These are phyloP conservation scores for Alternaria gansuensis DNA, from an alignment of 2,329 filamentous ascomycete genomes.

Conservation along the genomic window DNA sequence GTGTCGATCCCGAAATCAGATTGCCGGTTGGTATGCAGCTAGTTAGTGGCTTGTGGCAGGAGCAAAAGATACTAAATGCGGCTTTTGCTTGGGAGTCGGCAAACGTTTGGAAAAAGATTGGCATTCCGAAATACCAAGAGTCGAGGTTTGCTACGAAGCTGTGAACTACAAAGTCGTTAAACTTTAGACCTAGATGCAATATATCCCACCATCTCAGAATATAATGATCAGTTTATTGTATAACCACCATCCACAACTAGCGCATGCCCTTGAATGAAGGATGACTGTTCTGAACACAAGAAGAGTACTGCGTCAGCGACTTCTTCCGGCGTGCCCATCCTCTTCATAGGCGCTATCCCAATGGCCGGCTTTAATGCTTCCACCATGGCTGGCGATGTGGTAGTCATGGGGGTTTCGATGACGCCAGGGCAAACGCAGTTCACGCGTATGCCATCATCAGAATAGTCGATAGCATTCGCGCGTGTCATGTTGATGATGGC, in stretches of 20 bases:
- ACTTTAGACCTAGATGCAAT: neutral
- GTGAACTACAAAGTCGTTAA: neutral
- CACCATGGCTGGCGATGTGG: slow-evolving; percentile 37
- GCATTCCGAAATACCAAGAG: slow-evolving; percentile 1
- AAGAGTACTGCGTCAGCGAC: slow-evolving; percentile 64
- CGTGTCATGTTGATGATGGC: slow-evolving; percentile 67
- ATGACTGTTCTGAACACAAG: slow-evolving; percentile 62
- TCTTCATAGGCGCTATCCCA: slow-evolving; percentile 58
- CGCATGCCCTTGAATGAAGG: slow-evolving; percentile 62
- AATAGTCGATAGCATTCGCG: slow-evolving; percentile 66
- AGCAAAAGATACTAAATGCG: slow-evolving; percentile 44
- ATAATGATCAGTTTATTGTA: slow-evolving; percentile 35
- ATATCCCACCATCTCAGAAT: neutral
- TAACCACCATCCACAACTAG: slow-evolving; percentile 60
- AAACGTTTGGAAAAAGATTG: slow-evolving; percentile 38
- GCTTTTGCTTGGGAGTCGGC: slow-evolving; percentile 42
- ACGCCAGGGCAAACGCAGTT: slow-evolving; percentile 67
- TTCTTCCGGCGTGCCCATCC: slow-evolving; percentile 62
- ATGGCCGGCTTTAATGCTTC: slow-evolving; percentile 54
- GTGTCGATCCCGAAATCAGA: slow-evolving; percentile 31
- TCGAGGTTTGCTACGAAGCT: slow-evolving; percentile 26
- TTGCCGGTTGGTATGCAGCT: slow-evolving; percentile 55
- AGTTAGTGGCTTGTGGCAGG: slow-evolving; percentile 51
- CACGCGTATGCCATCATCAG: slow-evolving; percentile 60
- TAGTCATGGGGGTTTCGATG: slow-evolving; percentile 54